Evolutionary conservation across 2,329 filamentous ascomycete species (phyloP).

Genomic region (Colletotrichum cuscutae): DNA sequence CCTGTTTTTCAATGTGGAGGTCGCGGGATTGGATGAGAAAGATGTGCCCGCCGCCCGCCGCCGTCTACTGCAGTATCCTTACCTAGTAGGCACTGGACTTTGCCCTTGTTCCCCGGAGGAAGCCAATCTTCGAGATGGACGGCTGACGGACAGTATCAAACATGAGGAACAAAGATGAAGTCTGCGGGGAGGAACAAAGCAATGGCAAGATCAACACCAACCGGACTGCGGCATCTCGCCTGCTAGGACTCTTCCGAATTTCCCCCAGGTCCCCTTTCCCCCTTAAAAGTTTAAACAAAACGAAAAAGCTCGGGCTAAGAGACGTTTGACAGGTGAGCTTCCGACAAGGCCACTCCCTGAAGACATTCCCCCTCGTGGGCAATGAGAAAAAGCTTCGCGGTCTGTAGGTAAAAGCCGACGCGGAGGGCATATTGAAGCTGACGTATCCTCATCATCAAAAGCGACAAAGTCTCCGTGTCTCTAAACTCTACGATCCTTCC

Average conservation of each 20-base stretch:
- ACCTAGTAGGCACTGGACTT: background rate
- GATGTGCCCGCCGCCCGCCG: background rate
- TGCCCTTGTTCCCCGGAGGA: background rate
- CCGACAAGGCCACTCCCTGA: slow-evolving; percentile 1
- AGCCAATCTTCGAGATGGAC: background rate
- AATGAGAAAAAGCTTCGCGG: background rate
- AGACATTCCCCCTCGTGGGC: background rate
- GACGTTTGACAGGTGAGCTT: slow-evolving; percentile 5
- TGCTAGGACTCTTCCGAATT: background rate
- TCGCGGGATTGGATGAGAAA: background rate
- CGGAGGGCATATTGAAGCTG: background rate
- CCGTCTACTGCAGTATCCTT: background rate
- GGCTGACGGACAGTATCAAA: background rate
- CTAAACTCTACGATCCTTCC: background rate
- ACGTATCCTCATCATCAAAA: background rate
- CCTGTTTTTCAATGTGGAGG: background rate
- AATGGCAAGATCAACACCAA: background rate
- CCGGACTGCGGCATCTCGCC: background rate
- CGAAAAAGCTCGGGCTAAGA: background rate
- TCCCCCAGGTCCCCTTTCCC: background rate
- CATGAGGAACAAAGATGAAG: background rate
- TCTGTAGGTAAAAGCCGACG: background rate
- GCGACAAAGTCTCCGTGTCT: background rate
- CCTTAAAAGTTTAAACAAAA: background rate
- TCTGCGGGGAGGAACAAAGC: background rate